A percentile compares a stretch with the other conserved stretches of the same genome.
Evolutionary conservation across 106 monocot species (phyloP).

Genomic region (Dendrobium officinale): DNA sequence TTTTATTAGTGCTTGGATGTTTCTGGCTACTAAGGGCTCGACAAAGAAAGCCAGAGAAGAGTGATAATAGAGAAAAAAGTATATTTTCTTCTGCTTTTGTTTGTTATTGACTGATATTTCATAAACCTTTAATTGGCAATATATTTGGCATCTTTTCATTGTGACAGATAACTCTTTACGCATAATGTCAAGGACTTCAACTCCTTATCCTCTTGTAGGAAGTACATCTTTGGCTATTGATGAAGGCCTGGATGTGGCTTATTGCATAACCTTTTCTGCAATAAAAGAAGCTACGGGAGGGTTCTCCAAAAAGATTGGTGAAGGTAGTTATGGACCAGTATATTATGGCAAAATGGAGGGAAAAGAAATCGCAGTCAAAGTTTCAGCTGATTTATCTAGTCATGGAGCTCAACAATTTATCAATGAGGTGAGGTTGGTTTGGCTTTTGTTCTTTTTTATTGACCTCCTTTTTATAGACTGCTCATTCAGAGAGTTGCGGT

Average conservation of each 20-base stretch:
- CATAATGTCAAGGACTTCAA: conserved; percentile 27
- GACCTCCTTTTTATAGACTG: not conserved
- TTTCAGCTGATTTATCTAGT: conserved; percentile 25
- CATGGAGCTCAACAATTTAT: conserved; percentile 43
- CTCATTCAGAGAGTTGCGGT: no score
- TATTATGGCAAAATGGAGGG: conserved; percentile 48
- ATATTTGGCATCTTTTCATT: not conserved
- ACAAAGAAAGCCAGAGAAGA: conserved; percentile 3
- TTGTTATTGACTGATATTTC: not conserved
- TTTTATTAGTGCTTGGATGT: conserved; percentile 15
- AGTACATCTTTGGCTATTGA: conserved; percentile 24
- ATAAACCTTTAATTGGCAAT: not conserved
- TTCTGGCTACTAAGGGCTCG: conserved; percentile 15
- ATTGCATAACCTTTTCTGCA: conserved; percentile 18
- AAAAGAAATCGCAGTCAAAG: conserved; percentile 45
- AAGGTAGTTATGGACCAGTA: conserved; percentile 42
- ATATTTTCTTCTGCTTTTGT: conserved; percentile 1
- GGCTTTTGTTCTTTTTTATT: not conserved
- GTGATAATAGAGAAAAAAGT: conserved; percentile 12
- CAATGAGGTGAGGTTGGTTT: conserved; percentile 32
- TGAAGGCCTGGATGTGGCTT: conserved; percentile 22
- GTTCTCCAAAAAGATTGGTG: conserved; percentile 30
- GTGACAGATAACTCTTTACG: conserved; percentile 20
- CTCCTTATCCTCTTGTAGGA: conserved; percentile 14
- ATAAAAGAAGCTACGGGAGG: conserved; percentile 32